Conservation (phyloP, 2,329 filamentous ascomycete genomes). For the Neoscytalidium dimidiatum region DNA sequence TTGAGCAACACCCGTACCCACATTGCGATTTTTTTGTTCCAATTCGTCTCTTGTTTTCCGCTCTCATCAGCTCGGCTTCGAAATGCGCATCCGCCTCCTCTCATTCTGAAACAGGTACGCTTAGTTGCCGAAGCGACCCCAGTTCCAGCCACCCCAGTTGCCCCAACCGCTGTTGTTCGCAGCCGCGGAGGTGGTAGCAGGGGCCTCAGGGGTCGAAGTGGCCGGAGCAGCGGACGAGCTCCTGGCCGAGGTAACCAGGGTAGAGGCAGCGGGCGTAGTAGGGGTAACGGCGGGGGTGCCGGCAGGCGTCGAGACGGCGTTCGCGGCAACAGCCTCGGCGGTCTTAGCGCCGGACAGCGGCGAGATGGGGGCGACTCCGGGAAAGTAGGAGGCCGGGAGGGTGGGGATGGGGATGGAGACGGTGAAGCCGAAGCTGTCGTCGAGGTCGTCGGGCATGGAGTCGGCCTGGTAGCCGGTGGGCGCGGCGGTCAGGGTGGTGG, state of each 20-base stretch:
- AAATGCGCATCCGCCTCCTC: too few species aligned
- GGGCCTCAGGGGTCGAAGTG: not conserved
- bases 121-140: not conserved
- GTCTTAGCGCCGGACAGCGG: constrained; percentile 21
- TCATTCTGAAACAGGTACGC: not conserved
- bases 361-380: constrained; percentile 36
- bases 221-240: not conserved
- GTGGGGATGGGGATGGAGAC: constrained; percentile 45
- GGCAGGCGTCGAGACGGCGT: not conserved
- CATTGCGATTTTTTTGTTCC: not conserved
- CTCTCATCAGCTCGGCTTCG: too few species aligned
- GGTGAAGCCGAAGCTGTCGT: constrained; percentile 32
- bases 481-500: constrained; percentile 36
- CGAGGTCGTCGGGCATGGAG: constrained; percentile 39
- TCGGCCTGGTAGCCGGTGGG: constrained; percentile 42
- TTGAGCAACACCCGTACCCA: not conserved
- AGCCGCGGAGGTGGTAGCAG: not conserved
- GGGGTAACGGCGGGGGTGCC: not conserved
- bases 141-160: constrained; percentile 2
- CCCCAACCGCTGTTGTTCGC: not conserved
- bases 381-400: constrained; percentile 44
- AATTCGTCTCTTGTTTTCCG: not conserved
- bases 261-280: not conserved
- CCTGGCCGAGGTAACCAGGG: constrained; percentile 9
- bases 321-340: not conserved